Percentiles rank a stretch among this genome's conserved stretches.
phyloP scores from a whole-genome alignment of 306 rosid genomes.

The Quercus bicolor region DNA sequence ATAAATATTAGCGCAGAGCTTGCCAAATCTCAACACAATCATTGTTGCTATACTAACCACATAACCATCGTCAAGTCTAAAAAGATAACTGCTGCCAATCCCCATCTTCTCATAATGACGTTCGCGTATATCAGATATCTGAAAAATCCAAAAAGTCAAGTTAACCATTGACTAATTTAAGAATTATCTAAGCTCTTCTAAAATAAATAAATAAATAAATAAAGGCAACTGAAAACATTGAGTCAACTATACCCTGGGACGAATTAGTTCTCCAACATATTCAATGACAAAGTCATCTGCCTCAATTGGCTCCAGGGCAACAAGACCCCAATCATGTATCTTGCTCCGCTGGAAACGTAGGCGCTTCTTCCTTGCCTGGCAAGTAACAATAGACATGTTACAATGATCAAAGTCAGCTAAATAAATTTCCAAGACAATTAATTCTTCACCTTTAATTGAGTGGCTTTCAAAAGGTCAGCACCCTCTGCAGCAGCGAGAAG shows the following conservation, averaged over 20 bases:
- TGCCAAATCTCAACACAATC: slow-evolving; percentile 4
- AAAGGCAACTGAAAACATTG: neutral
- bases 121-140: slow-evolving; percentile 98
- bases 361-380: slow-evolving; percentile 82
- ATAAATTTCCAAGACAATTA: slow-evolving; percentile 14
- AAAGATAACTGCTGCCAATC: slow-evolving; percentile 97
- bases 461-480: slow-evolving; percentile 91
- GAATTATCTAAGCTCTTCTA: neutral
- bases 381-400: slow-evolving; percentile 18
- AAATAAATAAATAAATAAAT: neutral
- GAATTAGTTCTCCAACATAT: slow-evolving; percentile 91
- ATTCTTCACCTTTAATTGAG: slow-evolving; percentile 79
- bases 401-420: slow-evolving; percentile 14
- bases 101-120: slow-evolving; percentile 89
- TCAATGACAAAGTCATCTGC: slow-evolving; percentile 97
- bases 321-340: slow-evolving; percentile 98
- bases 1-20: neutral
- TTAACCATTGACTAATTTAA: neutral
- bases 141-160: slow-evolving; percentile 12
- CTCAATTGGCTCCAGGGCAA: slow-evolving; percentile 92
- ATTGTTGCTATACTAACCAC: slow-evolving; percentile 68
- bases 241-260: slow-evolving; percentile 71
- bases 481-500: slow-evolving; percentile 98
- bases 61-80: slow-evolving; percentile 93
- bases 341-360: slow-evolving; percentile 89